phyloP scores from a whole-genome alignment of 768 basidiomycete species.

The Tylopilus rubrobrunneus region DNA sequence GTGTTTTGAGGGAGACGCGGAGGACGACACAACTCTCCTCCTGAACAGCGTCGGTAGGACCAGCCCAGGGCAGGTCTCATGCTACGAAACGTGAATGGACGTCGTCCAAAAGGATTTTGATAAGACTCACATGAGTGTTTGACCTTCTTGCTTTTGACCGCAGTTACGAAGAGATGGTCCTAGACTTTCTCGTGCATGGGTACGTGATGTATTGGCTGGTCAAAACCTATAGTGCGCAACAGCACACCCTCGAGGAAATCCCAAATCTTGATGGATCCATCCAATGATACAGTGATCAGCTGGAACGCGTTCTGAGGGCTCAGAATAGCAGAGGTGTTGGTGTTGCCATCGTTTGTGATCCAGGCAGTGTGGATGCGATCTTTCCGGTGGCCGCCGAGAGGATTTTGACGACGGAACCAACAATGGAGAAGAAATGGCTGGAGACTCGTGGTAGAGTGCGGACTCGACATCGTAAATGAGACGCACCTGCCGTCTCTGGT shows the following conservation, averaged over 20 bases:
- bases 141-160: slow-evolving; percentile 42
- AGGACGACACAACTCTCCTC: slow-evolving; percentile 51
- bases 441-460: slow-evolving; percentile 6
- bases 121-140: slow-evolving; percentile 22
- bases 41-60: slow-evolving; percentile 13
- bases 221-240: slow-evolving; percentile 65
- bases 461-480: slow-evolving; percentile 10
- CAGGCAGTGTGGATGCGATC: slow-evolving; percentile 78
- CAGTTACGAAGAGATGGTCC: slow-evolving; percentile 68
- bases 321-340: slow-evolving; percentile 66
- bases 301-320: slow-evolving; percentile 88
- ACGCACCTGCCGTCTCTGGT: slow-evolving; percentile 83
- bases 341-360: slow-evolving; percentile 39
- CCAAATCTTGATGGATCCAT: slow-evolving; percentile 89
- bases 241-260: slow-evolving; percentile 85
- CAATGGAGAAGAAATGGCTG: slow-evolving; percentile 88
- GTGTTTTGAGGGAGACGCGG: slow-evolving; percentile 55
- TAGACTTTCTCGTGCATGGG: slow-evolving; percentile 67
- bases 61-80: background rate
- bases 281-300: slow-evolving; percentile 77
- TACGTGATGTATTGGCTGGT: slow-evolving; percentile 65
- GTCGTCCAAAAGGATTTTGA: background rate
- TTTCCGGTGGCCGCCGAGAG: slow-evolving; percentile 75
- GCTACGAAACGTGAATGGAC: slow-evolving; percentile 9
- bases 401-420: slow-evolving; percentile 77